phyloP scores from a whole-genome alignment of 768 basidiomycete genomes.

The Suillus spraguei region DNA sequence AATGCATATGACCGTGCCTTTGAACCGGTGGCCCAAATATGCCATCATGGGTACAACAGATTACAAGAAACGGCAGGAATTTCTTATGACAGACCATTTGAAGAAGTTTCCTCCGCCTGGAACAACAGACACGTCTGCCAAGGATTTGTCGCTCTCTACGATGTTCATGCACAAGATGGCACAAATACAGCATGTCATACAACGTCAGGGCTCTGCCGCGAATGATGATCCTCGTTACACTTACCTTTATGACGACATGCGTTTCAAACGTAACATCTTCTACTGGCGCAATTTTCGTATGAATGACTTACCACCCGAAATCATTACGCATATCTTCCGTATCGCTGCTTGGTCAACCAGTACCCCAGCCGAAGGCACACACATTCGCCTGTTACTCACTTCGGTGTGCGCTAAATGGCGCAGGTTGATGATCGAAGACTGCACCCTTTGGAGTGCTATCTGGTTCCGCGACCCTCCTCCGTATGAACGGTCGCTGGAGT shows the following conservation, averaged over 20 bases:
- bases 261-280: slow-evolving; percentile 25
- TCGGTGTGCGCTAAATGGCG: slow-evolving; percentile 65
- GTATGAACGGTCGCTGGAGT: slow-evolving; percentile 54
- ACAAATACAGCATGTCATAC: not conserved
- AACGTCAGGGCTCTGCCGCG: not conserved
- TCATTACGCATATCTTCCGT: slow-evolving; percentile 66
- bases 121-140: slow-evolving; percentile 5
- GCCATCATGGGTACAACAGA: slow-evolving; percentile 4
- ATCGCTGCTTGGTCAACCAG: slow-evolving; percentile 55
- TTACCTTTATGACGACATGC: slow-evolving; percentile 11
- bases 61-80: slow-evolving; percentile 6
- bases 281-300: slow-evolving; percentile 54
- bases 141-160: not conserved
- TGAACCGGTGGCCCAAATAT: not conserved
- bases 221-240: slow-evolving; percentile 2
- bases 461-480: slow-evolving; percentile 59
- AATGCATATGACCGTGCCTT: not conserved
- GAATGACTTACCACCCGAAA: slow-evolving; percentile 65
- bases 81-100: slow-evolving; percentile 4
- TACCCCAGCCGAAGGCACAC: slow-evolving; percentile 37
- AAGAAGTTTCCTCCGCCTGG: slow-evolving; percentile 4
- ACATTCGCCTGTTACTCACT: slow-evolving; percentile 50
- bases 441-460: slow-evolving; percentile 64
- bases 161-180: slow-evolving; percentile 3
- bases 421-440: slow-evolving; percentile 45